phyloP scores from a whole-genome alignment of 176 grass and related monocot genomes.

The Poa annua region DNA sequence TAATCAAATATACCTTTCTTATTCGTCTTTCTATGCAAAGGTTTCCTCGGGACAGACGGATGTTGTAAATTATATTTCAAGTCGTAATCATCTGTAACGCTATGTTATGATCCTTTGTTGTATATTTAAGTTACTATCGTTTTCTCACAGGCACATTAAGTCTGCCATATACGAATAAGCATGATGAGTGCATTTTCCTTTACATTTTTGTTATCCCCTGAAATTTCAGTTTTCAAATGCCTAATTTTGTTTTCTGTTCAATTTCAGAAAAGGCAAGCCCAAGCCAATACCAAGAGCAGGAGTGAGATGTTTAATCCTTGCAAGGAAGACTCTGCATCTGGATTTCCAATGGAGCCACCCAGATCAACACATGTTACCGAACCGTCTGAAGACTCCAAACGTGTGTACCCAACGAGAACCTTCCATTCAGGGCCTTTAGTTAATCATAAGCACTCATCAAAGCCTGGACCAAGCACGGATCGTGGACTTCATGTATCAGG shows the following conservation, averaged over 20 bases:
- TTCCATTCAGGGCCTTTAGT: constrained; percentile 94
- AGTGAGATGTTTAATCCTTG: constrained; percentile 90
- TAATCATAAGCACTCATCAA: constrained; percentile 59
- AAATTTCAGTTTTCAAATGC: neutral
- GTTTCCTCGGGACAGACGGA: no score
- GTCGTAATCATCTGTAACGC: neutral
- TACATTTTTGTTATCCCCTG: neutral
- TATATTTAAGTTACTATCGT: neutral
- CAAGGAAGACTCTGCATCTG: constrained; percentile 83
- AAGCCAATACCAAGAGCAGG: constrained; percentile 71
- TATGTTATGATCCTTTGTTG: neutral
- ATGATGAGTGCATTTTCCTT: neutral
- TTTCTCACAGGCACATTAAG: neutral
- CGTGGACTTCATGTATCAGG: constrained; percentile 49
- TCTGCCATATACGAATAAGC: neutral
- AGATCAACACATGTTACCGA: constrained; percentile 53
- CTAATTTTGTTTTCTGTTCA: constrained; percentile 18
- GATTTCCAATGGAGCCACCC: constrained; percentile 89
- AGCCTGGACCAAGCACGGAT: constrained; percentile 48
- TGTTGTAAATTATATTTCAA: neutral
- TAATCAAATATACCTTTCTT: no score
- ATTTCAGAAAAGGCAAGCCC: constrained; percentile 79
- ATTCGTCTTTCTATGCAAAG: no score
- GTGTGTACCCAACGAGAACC: constrained; percentile 54
- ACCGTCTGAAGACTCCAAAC: constrained; percentile 48